Conservation (phyloP, 2,329 filamentous ascomycete genomes). For the Zasmidium cellare region DNA sequence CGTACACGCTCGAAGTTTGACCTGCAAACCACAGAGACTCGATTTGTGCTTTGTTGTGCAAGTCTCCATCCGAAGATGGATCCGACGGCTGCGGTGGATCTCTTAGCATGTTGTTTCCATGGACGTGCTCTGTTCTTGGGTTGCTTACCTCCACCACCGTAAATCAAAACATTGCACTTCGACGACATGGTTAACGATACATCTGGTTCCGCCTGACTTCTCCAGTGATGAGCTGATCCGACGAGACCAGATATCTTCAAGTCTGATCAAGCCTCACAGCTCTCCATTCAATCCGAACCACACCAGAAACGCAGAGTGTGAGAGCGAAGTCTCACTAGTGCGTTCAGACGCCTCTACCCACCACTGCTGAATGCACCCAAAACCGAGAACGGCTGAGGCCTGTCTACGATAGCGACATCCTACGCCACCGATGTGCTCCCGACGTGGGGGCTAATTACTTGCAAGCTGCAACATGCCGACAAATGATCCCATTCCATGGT, state of each 20-base stretch:
- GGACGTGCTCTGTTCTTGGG: neutral
- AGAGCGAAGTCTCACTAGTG: neutral
- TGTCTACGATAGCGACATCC: neutral
- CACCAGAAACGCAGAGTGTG: too few relatives aligned
- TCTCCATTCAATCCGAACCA: too few relatives aligned
- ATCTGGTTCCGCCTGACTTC: neutral
- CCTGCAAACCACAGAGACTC: constrained; percentile 26
- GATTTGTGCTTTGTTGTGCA: constrained; percentile 20
- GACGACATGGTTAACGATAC: constrained; percentile 4
- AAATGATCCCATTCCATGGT: neutral
- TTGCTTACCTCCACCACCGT: constrained; percentile 20
- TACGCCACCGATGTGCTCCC: neutral
- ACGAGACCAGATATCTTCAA: neutral
- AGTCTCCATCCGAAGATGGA: constrained; percentile 27
- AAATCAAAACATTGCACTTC: constrained; percentile 14
- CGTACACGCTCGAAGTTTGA: constrained; percentile 24
- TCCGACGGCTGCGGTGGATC: constrained; percentile 18
- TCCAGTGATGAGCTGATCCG: neutral
- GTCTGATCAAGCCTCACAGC: too few relatives aligned
- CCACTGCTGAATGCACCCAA: neutral
- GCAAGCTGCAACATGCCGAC: neutral
- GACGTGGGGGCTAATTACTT: neutral
- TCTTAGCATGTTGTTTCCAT: neutral
- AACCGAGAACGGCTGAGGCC: neutral
- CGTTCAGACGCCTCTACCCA: too few relatives aligned